These are phyloP conservation scores for Rhynchosporium graminicola DNA, from an alignment of 2,329 filamentous ascomycete genomes.

Conservation along the genomic window DNA sequence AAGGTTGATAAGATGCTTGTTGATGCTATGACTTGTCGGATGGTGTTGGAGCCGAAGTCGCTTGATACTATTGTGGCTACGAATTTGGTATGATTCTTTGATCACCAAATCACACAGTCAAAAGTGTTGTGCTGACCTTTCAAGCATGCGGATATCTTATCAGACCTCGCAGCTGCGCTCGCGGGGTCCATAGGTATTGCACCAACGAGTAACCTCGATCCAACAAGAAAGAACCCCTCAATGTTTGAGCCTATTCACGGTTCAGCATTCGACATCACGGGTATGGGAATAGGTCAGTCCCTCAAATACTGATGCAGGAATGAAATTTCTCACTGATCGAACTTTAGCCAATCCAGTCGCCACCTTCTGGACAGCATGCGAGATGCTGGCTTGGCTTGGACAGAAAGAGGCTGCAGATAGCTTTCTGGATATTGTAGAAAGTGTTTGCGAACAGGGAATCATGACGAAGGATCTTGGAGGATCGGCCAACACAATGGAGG, in stretches of 20 bases:
- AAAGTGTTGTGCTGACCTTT: not conserved
- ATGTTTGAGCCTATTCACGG: slow-evolving; percentile 66
- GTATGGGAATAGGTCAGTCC: slow-evolving; percentile 45
- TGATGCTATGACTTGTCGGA: slow-evolving; percentile 50
- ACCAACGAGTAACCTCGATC: slow-evolving; percentile 68
- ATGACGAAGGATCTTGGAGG: slow-evolving; percentile 56
- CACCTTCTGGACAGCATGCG: slow-evolving; percentile 59
- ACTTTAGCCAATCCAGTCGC: slow-evolving; percentile 56
- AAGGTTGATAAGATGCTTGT: slow-evolving; percentile 64
- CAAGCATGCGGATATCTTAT: slow-evolving; percentile 64
- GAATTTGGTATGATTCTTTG: slow-evolving; percentile 46
- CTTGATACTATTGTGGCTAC: slow-evolving; percentile 65
- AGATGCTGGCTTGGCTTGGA: slow-evolving; percentile 58
- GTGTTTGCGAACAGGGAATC: slow-evolving; percentile 52
- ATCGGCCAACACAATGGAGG: slow-evolving; percentile 20
- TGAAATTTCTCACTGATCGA: slow-evolving; percentile 9
- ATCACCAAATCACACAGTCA: not conserved
- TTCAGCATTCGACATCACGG: slow-evolving; percentile 59
- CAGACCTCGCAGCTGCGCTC: slow-evolving; percentile 68
- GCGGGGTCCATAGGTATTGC: slow-evolving; percentile 73
- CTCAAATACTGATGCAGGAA: not conserved
- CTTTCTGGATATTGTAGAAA: slow-evolving; percentile 54
- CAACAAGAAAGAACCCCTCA: slow-evolving; percentile 52
- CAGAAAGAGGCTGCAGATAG: slow-evolving; percentile 51
- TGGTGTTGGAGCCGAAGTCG: slow-evolving; percentile 59